These are phyloP conservation scores for Anastatica hierochuntica DNA, from an alignment of 345 rosid species.

Conservation along the genomic window DNA sequence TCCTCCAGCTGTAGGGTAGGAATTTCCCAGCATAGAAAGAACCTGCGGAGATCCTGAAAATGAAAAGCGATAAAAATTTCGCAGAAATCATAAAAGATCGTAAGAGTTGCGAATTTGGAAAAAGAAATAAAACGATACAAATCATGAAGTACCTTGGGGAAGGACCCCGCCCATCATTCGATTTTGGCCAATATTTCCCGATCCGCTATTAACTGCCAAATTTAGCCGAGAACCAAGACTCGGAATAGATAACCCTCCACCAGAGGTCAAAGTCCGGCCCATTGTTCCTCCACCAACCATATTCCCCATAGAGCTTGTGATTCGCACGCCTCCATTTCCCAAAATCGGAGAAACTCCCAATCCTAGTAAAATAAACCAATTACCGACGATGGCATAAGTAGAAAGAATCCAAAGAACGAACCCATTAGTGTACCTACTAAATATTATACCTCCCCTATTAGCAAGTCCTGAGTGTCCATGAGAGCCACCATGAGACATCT, in stretches of 20 bases:
- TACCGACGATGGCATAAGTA: conserved; percentile 40
- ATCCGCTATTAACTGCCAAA: conserved; percentile 55
- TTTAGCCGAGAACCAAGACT: conserved; percentile 75
- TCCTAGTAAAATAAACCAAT: conserved; percentile 64
- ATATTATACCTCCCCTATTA: conserved; percentile 78
- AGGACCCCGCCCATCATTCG: conserved; percentile 69
- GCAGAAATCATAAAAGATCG: neutral
- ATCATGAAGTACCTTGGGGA: conserved; percentile 58
- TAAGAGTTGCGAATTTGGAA: neutral
- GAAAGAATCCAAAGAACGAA: no score
- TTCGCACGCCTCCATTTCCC: conserved; percentile 82
- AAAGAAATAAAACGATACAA: no score
- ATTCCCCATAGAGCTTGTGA: conserved; percentile 35
- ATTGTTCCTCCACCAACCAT: conserved; percentile 83
- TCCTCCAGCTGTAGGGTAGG: conserved; percentile 64
- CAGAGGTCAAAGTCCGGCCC: conserved; percentile 71
- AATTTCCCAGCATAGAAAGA: conserved; percentile 61
- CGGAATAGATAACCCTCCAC: conserved; percentile 65
- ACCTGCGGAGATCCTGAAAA: conserved; percentile 68
- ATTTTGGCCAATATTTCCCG: conserved; percentile 84
- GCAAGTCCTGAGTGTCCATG: conserved; percentile 84
- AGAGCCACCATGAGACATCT: conserved; percentile 78
- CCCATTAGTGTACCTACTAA: conserved; percentile 50
- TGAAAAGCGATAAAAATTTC: no score
- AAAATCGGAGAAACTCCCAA: conserved; percentile 79